These are phyloP conservation scores for Saccharomyces hybrid DNA, from an alignment of 1,139 yeast genomes.

Conservation along the genomic window DNA sequence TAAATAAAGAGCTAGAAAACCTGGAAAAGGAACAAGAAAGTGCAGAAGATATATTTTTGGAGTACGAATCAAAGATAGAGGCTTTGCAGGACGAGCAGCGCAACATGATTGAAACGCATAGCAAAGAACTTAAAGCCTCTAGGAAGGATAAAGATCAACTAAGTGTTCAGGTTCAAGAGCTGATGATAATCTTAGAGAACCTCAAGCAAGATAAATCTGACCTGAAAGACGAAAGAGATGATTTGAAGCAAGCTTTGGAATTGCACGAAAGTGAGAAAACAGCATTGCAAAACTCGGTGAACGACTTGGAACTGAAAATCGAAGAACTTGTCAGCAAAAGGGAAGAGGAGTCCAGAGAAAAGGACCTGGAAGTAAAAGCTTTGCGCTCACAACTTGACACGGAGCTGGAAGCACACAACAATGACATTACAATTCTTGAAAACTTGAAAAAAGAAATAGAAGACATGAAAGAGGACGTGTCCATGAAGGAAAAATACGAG, in stretches of 20 bases:
- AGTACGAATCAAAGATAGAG: conserved; percentile 17
- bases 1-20: conserved; percentile 48
- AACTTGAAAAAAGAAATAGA: conserved; percentile 14
- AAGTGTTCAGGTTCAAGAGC: conserved; percentile 25
- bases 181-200: conserved; percentile 23
- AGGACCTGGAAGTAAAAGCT: conserved; percentile 17
- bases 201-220: conserved; percentile 23
- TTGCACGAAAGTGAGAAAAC: conserved; percentile 18
- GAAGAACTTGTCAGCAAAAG: conserved; percentile 11
- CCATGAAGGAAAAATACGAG: conserved; percentile 35
- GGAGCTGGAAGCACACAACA: conserved; percentile 13
- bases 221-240: conserved; percentile 27
- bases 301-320: conserved; percentile 20
- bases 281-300: conserved; percentile 21
- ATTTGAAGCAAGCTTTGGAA: conserved; percentile 14
- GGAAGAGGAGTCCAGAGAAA: conserved; percentile 13
- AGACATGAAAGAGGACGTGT: conserved; percentile 17
- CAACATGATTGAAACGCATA: conserved; percentile 16
- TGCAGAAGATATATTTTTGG: conserved; percentile 39
- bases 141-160: conserved; percentile 19
- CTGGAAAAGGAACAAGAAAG: conserved; percentile 63
- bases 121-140: conserved; percentile 15
- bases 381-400: conserved; percentile 21
- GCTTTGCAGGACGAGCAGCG: conserved; percentile 20
- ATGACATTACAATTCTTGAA: conserved; percentile 10